These are phyloP conservation scores for Mycena haematopus DNA, from an alignment of 768 basidiomycete genomes.

Conservation along the genomic window DNA sequence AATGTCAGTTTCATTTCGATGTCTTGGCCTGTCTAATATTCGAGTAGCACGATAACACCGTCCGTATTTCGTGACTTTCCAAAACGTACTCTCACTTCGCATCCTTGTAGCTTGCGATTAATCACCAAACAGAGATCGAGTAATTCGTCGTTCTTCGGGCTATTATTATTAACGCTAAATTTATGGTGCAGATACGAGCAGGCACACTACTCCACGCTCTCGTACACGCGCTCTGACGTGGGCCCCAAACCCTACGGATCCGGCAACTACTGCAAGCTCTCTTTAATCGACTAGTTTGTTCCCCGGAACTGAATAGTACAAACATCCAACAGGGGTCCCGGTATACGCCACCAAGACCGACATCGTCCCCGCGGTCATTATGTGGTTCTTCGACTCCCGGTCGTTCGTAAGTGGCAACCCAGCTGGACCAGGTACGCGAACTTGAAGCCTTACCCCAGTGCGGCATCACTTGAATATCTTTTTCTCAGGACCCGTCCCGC, in stretches of 20 bases:
- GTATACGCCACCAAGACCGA: slow-evolving; percentile 21
- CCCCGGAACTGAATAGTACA: not conserved
- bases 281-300: not conserved
- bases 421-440: slow-evolving; percentile 13
- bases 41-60: slow-evolving; percentile 28
- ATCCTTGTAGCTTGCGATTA: slow-evolving; percentile 21
- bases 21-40: not conserved
- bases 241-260: slow-evolving; percentile 29
- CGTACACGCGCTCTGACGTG: slow-evolving; percentile 29
- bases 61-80: slow-evolving; percentile 9
- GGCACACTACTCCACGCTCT: slow-evolving; percentile 25
- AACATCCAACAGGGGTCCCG: slow-evolving; percentile 25
- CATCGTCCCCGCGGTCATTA: slow-evolving; percentile 22
- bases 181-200: slow-evolving; percentile 26
- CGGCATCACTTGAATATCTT: not conserved
- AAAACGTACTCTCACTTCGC: not conserved
- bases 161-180: not conserved
- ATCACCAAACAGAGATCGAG: slow-evolving; percentile 29
- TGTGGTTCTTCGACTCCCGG: slow-evolving; percentile 33
- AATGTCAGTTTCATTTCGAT: slow-evolving; percentile 18
- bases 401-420: slow-evolving; percentile 24
- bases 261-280: slow-evolving; percentile 27
- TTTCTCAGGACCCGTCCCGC: slow-evolving; percentile 17
- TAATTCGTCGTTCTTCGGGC: not conserved
- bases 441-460: too few relatives aligned